A percentile compares a stretch with the other conserved stretches of the same genome.
Evolutionary conservation across 129 eudicot species (phyloP).

Genomic region (sunflower (Helianthus annuus)): HanXRQr2.0-SUNRISE NC_035449.2:95426489-95426988

Average conservation of each 20-base stretch:
- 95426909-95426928: neutral
- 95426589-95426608: neutral
- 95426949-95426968: neutral
- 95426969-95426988: neutral
- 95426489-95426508: conserved; percentile 95
- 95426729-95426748: conserved; percentile 97
- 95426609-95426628: neutral
- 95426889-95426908: neutral
- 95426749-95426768: conserved; percentile 95
- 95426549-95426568: conserved; percentile 71
- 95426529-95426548: conserved; percentile 89
- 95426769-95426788: conserved; percentile 1
- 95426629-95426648: conserved; percentile 10
- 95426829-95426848: neutral
- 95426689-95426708: conserved; percentile 82
- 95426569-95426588: conserved; percentile 55
- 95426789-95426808: neutral
- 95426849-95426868: neutral
- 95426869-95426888: neutral
- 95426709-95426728: conserved; percentile 93
- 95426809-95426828: neutral
- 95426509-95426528: conserved; percentile 99
- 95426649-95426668: conserved; percentile 74
- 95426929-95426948: neutral
- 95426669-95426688: conserved; percentile 94